Conservation (phyloP, 1,139 yeast genomes). For the Protomyces lactucae-debilis region DNA sequence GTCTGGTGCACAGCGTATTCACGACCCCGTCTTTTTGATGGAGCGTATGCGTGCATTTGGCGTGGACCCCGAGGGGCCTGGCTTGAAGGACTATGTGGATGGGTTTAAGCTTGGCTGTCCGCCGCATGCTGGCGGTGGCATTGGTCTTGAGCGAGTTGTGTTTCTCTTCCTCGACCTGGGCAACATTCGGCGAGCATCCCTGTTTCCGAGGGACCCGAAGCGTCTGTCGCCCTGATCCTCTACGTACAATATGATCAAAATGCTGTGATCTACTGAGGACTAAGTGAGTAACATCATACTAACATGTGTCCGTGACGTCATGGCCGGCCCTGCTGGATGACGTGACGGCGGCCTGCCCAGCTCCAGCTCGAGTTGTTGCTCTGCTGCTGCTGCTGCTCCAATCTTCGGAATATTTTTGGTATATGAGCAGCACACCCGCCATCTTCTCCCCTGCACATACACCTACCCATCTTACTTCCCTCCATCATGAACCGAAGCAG, state of each 20-base stretch:
- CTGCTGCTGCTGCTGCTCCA: too few species aligned
- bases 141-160: conserved; percentile 96
- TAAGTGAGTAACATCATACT: too few species aligned
- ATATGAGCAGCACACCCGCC: too few species aligned
- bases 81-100: conserved; percentile 82
- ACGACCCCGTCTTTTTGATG: conserved; percentile 75
- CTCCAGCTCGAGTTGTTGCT: too few species aligned
- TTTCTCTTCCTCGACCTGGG: conserved; percentile 96
- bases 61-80: conserved; percentile 73
- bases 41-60: conserved; percentile 81
- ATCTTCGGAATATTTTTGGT: too few species aligned
- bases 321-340: too few species aligned
- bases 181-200: conserved; percentile 93
- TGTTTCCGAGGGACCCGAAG: conserved; percentile 98
- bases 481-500: conserved; percentile 19
- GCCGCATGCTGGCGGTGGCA: conserved; percentile 99
- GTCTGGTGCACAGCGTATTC: conserved; percentile 99
- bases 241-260: too few species aligned
- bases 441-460: too few species aligned
- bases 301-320: too few species aligned
- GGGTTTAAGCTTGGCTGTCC: conserved; percentile 94
- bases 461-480: too few species aligned
- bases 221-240: conserved; percentile 66
- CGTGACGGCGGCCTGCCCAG: too few species aligned
- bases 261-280: too few species aligned